These are phyloP conservation scores for Podospora comata DNA, from an alignment of 495 filamentous ascomycete species.

Conservation along the genomic window DNA sequence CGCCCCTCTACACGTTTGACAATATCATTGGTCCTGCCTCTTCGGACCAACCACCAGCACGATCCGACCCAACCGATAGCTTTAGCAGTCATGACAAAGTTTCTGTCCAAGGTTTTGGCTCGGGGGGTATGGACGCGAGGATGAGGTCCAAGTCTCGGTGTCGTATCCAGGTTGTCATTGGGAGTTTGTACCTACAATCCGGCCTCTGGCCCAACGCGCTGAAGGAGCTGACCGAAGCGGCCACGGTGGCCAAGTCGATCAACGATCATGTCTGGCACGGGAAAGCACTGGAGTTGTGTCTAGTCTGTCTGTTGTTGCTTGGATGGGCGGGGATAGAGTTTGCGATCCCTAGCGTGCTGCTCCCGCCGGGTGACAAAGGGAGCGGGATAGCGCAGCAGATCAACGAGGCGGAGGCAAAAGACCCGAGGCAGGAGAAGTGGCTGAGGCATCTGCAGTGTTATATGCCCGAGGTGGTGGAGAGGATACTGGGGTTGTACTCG, in stretches of 20 bases:
- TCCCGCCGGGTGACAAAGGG: slow-evolving; percentile 47
- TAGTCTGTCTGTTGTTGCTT: slow-evolving; percentile 77
- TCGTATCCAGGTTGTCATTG: slow-evolving; percentile 74
- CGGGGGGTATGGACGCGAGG: slow-evolving; percentile 67
- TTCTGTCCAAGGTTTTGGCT: slow-evolving; percentile 80
- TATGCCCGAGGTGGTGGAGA: slow-evolving; percentile 63
- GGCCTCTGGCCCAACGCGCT: slow-evolving; percentile 88
- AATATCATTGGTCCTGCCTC: slow-evolving; percentile 54
- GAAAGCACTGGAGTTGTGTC: slow-evolving; percentile 84
- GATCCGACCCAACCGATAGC: slow-evolving; percentile 36
- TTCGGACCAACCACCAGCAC: slow-evolving; percentile 34
- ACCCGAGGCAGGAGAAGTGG: slow-evolving; percentile 42
- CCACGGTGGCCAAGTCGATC: slow-evolving; percentile 68
- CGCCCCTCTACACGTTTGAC: slow-evolving; percentile 65
- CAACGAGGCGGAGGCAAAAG: slow-evolving; percentile 42
- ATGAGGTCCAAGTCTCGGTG: slow-evolving; percentile 80
- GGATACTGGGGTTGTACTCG: slow-evolving; percentile 78
- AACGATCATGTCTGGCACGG: slow-evolving; percentile 96
- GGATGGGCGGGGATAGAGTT: slow-evolving; percentile 86
- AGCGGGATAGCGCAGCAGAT: slow-evolving; percentile 45
- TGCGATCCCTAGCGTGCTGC: slow-evolving; percentile 60
- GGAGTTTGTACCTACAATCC: slow-evolving; percentile 80
- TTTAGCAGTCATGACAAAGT: slow-evolving; percentile 61
- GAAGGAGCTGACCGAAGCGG: slow-evolving; percentile 78
- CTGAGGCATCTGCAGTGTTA: slow-evolving; percentile 42